Conservation (phyloP, 169 alveolate genomes). For the Plasmodium knowlesi region DNA sequence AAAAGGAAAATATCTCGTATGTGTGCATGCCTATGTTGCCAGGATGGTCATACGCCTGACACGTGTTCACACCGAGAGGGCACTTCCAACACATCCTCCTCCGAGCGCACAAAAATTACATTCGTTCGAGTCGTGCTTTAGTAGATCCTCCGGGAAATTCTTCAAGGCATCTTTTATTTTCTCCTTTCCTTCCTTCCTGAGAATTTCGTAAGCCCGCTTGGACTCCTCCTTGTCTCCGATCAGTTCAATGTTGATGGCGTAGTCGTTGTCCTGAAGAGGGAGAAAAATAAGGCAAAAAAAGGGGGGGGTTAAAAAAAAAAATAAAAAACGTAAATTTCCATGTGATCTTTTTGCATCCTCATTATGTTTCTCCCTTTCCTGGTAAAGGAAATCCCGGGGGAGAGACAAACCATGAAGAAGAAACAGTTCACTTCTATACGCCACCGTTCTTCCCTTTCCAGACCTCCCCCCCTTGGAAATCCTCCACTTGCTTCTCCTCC, state of each 20-base stretch:
- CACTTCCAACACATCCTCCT: not conserved
- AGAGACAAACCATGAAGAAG: not conserved
- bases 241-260: conserved; percentile 33
- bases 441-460: not conserved
- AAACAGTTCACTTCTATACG: not conserved
- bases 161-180: conserved; percentile 26
- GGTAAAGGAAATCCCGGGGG: not conserved
- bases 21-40: not conserved
- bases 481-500: not conserved
- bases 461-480: not conserved
- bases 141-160: conserved; percentile 28
- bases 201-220: conserved; percentile 12
- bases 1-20: not conserved
- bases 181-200: conserved; percentile 50
- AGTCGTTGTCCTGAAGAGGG: conserved; percentile 37
- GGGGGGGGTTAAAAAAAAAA: not conserved
- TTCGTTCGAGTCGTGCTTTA: conserved; percentile 47
- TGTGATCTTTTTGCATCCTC: not conserved
- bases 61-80: not conserved
- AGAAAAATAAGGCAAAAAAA: not conserved
- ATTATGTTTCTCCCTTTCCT: not conserved
- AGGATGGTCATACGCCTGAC: not conserved
- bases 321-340: not conserved
- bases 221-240: conserved; percentile 6
- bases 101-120: not conserved